Evolutionary conservation across 108 stramenopile genomes (phyloP), one percentile per base, ranked within the genome.

Genomic region (Nitzschia palea): DNA sequence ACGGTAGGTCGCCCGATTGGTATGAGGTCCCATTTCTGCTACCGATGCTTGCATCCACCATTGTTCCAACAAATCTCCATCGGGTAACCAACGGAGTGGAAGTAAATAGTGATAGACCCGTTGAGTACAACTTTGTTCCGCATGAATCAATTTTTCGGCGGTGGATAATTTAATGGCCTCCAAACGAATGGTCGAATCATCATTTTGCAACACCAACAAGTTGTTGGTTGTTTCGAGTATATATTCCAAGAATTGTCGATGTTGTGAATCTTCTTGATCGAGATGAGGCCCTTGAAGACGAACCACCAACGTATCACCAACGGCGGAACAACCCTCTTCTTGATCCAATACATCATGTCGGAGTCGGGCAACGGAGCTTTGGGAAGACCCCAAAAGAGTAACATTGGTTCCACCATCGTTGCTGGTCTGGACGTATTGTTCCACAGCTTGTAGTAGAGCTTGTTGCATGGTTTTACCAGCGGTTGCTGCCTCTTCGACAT

Each of bases 41-140:
- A 23, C 32, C 5, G 28, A 9, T 27, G 47, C 17, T 30, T 60
- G 12, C 47, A 58, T 4, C 68, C 71, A 71, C 83, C 77, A 80
- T 53, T 62, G 32, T 43, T 59, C 35, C n/a, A 74, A 33, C 23
- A 60, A 43, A 10, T 40, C 48, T 23, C 70, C 80, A 42, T 74
- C 67, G 25, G 76, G 67, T 14, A 89, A 64, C 87, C 87, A 92
- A 9, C 40, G 33, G 9, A 89, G 35, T 0, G 91, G 91, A 18
- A 93, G 43, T 20, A 93, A 54, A 58, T 80, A 93, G 31, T 85
- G 82, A 59, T 88, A 88, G 40, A 65, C 74, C 26, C 82, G 54
- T 62, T 93, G 91, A 17, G 88, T 86, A 45, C 81, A 79, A 43
- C 82, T 72, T 54, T 68, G 54, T 75, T 92, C 91, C 25, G 86